Conservation (phyloP, 352 stramenopile genomes). For the Phytopythium oedochilum region DNA sequence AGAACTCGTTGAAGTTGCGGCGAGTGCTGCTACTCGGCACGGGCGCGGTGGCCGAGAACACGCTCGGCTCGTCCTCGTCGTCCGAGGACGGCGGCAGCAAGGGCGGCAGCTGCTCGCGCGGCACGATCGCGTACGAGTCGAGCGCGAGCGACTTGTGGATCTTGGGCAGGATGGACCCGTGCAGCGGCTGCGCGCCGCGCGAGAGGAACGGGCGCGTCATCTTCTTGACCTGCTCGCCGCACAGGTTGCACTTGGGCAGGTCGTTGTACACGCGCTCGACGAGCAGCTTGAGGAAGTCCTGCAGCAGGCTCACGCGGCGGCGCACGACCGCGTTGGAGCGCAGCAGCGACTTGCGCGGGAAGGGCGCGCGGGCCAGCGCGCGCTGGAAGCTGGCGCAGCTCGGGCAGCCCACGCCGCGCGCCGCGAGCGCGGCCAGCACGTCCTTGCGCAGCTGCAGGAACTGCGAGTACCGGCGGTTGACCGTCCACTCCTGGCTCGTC, state of each 20-base stretch:
- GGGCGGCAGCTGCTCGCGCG: constrained; percentile 19
- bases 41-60: neutral
- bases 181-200: constrained; percentile 70
- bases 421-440: constrained; percentile 39
- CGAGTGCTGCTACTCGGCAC: neutral
- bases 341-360: constrained; percentile 62
- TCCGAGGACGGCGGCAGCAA: constrained; percentile 9
- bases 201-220: constrained; percentile 75
- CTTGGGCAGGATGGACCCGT: constrained; percentile 60
- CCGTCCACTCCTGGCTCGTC: constrained; percentile 74
- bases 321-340: constrained; percentile 73
- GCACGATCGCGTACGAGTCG: constrained; percentile 52
- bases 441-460: constrained; percentile 78
- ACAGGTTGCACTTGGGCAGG: constrained; percentile 67
- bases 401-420: constrained; percentile 36
- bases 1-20: constrained; percentile 1
- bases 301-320: constrained; percentile 53
- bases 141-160: constrained; percentile 74
- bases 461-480: constrained; percentile 85
- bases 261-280: constrained; percentile 68
- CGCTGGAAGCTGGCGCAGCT: constrained; percentile 63
- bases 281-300: constrained; percentile 72
- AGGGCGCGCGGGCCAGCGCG: constrained; percentile 54
- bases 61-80: neutral
- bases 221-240: constrained; percentile 58